Evolutionary conservation across 208 protist genomes (phyloP), one percentile per base, ranked within the genome.

Genomic region (Wallacemonas rigidus): DNA sequence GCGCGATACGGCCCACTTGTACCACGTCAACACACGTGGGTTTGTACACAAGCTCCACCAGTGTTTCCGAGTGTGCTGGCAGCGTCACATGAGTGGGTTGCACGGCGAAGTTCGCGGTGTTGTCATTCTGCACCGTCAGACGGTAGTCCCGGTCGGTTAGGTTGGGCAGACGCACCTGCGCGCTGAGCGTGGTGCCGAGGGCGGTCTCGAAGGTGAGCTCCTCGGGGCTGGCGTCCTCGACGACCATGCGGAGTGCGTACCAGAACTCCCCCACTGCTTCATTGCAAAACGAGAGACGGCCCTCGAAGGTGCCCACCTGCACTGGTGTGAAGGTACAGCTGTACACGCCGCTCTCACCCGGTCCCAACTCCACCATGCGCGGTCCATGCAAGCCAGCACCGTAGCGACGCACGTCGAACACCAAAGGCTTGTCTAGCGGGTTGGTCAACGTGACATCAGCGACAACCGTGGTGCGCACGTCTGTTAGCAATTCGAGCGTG

Each of bases 251-350:
- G 54, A 98, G 75, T 72, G 94, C 86, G 64, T 98, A 98, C 97
- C 94, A 98, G 72, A 97, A 98, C 86, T 98, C 94, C n/a, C 97
- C 97, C 1, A 90, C 80, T 15, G 80, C 85, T 17, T 94, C 82
- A 78, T 93, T 97, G 79, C 83, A 85, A 69, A 98, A 97, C 36
- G 89, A 83, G 39, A 98, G 71, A 1, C 84, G 75, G 9, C 94
- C 95, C 12, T 82, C 79, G 54, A 80, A 81, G 50, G 74, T 80
- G 40, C 93, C 94, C 54, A 84, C 72, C n/a, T 82, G 65, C 39
- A 92, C 81, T n/a, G 97, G 97, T 36, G 84, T 76, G 79, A 95
- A 98, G 41, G 95, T 70, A 44, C 95, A 82, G 40, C 83, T 81
- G 78, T 98, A 98, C 14, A 76, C 67, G 14, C 80, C 74, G 12